Base-by-base conservation (phyloP, 1,284 basidiomycete species). In the Cryptococcus deneoformans region DNA sequence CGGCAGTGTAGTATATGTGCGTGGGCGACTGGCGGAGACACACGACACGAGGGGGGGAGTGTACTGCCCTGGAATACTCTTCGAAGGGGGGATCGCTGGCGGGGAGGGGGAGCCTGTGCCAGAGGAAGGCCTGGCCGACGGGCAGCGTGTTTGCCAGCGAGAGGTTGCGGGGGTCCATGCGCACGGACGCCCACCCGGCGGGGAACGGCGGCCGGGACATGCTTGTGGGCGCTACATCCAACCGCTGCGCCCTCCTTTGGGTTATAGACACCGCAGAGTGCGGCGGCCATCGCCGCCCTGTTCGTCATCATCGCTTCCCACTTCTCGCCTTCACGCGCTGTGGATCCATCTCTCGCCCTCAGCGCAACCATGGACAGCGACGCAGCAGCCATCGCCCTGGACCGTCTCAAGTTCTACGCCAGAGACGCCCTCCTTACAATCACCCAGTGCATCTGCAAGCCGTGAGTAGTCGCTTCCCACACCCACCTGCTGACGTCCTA, bases 21-120 rank as follows among this genome's bases (percentile, higher is more conserved):
- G 84, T 80, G 0, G 80, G 65, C 4, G 85, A 82, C 76, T 94
- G 92, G 52, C 88, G 84, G 14, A 94, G 82, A 71, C 90, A 90
- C 8, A 95, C 81, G 9, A 94, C 86, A 39, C 92, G 86, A 0
- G 71, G 70, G 0, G 76, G 76, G 39, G 67, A 43, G 50, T 66
- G 55, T 29, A 77, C 60, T 0, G 75, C 74, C 35, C 76, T 65
- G 0, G 76, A 75, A 53, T 66, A 78, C 58, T 77, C 74, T 49
- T 76, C 75, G 1, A 42, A 39, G 1, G 59, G 58, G n/a, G 37
- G 20, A 35, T n/a, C 37, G 35, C 50, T 34, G n/a, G 55, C 43
- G 29, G 48, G 37, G 3, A 72, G 45, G 0, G 52, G 16, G 20
- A 62, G 66, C 38, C 73, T 68, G 54, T 75, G 75, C 77, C 77